Conservation (phyloP, 768 basidiomycete genomes). For the Pluteus cervinus region DNA sequence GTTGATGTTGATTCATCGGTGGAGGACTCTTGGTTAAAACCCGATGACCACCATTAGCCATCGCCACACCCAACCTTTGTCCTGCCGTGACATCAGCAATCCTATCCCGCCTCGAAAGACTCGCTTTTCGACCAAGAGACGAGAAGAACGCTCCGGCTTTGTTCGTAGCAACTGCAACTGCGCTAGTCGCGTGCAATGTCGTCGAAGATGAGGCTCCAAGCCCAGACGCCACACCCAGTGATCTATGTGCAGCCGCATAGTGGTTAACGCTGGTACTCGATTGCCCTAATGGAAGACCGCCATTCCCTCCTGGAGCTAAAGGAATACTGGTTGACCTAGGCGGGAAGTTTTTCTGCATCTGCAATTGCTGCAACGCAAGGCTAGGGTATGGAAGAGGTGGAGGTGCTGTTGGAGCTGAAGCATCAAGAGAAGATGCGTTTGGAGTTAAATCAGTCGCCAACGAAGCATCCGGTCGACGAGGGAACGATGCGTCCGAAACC, state of each 20-base stretch:
- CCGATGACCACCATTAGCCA: no score
- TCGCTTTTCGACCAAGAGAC: slow-evolving; percentile 67
- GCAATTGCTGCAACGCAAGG: slow-evolving; percentile 37
- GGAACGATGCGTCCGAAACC: slow-evolving; percentile 74
- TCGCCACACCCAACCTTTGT: no score
- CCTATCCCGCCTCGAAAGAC: slow-evolving; percentile 26
- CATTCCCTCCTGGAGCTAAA: slow-evolving; percentile 26
- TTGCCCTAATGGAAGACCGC: no score
- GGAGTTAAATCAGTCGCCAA: slow-evolving; percentile 68
- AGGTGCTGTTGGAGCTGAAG: slow-evolving; percentile 46
- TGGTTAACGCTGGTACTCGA: no score
- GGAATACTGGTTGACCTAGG: no score
- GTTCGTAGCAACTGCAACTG: no score
- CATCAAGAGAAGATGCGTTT: slow-evolving; percentile 37
- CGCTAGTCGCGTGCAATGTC: no score
- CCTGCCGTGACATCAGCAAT: slow-evolving; percentile 4
- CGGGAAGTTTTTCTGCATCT: slow-evolving; percentile 19
- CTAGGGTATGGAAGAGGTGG: slow-evolving; percentile 73
- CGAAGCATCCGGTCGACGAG: slow-evolving; percentile 71
- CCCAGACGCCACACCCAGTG: no score
- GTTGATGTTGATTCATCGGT: slow-evolving; percentile 1
- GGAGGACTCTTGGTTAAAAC: slow-evolving; percentile 30
- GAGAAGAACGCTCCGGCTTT: slow-evolving; percentile 67
- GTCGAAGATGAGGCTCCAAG: slow-evolving; percentile 36
- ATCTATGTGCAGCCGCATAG: slow-evolving; percentile 47